phyloP scores from a whole-genome alignment of 1,284 basidiomycete species.

The Schizopora paradoxa region DNA sequence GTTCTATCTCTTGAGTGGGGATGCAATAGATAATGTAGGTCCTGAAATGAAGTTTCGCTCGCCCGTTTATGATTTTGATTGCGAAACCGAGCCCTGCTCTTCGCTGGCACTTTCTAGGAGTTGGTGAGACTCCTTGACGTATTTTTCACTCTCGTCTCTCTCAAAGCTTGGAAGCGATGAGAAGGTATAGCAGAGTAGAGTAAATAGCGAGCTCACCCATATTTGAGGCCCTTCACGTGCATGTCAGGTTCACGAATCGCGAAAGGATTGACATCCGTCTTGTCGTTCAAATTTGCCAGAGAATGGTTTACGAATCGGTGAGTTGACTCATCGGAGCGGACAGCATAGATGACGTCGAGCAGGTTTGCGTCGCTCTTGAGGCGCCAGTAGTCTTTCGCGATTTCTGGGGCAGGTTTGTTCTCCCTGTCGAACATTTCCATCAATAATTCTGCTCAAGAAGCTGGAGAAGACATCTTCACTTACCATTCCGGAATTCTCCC shows the following conservation, averaged over 20 bases:
- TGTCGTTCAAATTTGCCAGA: slow-evolving; percentile 74
- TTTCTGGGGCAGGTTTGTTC: slow-evolving; percentile 72
- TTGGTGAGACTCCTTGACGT: slow-evolving; percentile 51
- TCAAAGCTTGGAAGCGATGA: slow-evolving; percentile 52
- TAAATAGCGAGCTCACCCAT: slow-evolving; percentile 49
- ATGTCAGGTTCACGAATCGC: slow-evolving; percentile 87
- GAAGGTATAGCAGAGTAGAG: slow-evolving; percentile 6
- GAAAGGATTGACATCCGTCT: slow-evolving; percentile 86
- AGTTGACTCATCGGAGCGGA: slow-evolving; percentile 89
- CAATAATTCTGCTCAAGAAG: too few relatives aligned
- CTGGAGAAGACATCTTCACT: too few relatives aligned
- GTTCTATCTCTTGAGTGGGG: too few relatives aligned
- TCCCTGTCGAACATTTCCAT: slow-evolving; percentile 37
- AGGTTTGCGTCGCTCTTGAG: slow-evolving; percentile 69
- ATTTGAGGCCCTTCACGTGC: slow-evolving; percentile 67
- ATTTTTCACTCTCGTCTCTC: slow-evolving; percentile 65
- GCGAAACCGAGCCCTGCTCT: too few relatives aligned
- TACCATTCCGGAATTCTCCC: slow-evolving; percentile 86
- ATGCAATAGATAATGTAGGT: too few relatives aligned
- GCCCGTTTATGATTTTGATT: too few relatives aligned
- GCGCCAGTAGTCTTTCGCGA: slow-evolving; percentile 95
- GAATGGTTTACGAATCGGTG: slow-evolving; percentile 94
- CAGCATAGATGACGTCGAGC: slow-evolving; percentile 84
- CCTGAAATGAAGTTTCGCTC: too few relatives aligned
- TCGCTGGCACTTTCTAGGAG: slow-evolving; percentile 30